Evolutionary conservation across 108 stramenopile species (phyloP).

Genomic region (Skeletonema potamos): DNA sequence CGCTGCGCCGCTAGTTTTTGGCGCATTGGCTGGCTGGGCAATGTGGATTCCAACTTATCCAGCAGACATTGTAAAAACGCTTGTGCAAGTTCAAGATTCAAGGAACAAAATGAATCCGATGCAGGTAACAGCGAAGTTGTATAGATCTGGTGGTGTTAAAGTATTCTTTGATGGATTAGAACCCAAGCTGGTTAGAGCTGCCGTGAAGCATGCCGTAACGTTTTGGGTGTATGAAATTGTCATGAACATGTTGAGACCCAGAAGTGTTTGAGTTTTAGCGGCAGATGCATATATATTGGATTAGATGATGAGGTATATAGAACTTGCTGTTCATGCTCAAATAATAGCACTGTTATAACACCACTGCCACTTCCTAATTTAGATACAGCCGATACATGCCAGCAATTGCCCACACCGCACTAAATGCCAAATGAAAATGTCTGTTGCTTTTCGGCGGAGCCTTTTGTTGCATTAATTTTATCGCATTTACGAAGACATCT

Average conservation of each 20-base stretch:
- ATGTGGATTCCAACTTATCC: conserved; percentile 73
- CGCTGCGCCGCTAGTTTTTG: conserved; percentile 53
- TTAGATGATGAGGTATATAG: not conserved
- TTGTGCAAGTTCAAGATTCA: conserved; percentile 41
- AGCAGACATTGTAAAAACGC: conserved; percentile 69
- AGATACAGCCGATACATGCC: conserved; percentile 74
- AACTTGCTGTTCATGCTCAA: too few species aligned
- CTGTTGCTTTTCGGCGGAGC: conserved; percentile 9
- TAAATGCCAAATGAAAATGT: conserved; percentile 30
- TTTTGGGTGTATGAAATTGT: conserved; percentile 49
- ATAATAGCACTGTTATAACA: too few species aligned
- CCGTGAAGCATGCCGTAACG: conserved; percentile 65
- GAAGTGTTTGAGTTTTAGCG: not conserved
- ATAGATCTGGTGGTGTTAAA: conserved; percentile 45
- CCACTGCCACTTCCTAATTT: conserved; percentile 13
- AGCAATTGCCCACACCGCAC: conserved; percentile 50
- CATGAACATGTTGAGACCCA: conserved; percentile 27
- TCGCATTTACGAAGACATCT: not conserved
- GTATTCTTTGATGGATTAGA: conserved; percentile 61
- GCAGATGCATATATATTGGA: conserved; percentile 1
- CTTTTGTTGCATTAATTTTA: conserved; percentile 2
- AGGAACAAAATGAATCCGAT: conserved; percentile 18
- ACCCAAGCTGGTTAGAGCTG: conserved; percentile 55
- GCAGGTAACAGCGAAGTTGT: conserved; percentile 44
- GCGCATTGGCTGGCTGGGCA: conserved; percentile 54